A percentile compares a stretch with the other conserved stretches of the same genome.
These are phyloP conservation scores for Fusarium setosum DNA, from an alignment of 2,329 filamentous ascomycete genomes.

Conservation along the genomic window DNA sequence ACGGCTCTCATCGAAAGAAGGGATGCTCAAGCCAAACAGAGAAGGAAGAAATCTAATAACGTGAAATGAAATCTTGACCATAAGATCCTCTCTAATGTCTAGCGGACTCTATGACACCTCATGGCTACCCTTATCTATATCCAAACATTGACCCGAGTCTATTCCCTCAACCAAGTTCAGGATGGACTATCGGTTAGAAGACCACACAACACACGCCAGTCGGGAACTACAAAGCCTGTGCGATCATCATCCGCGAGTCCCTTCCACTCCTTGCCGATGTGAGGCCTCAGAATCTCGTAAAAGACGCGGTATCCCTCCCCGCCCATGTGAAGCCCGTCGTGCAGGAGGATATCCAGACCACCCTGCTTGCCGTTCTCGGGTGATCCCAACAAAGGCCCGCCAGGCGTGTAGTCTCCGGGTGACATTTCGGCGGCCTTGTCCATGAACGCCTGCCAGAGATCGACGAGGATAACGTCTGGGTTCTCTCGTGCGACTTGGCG, in stretches of 20 bases:
- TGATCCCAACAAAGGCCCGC: constrained; percentile 61
- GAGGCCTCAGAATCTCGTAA: constrained; percentile 59
- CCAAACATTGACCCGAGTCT: background rate
- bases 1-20: too few species aligned
- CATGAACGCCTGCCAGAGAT: constrained; percentile 86
- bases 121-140: background rate
- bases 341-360: constrained; percentile 62
- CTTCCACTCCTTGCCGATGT: constrained; percentile 59
- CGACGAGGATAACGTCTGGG: constrained; percentile 76
- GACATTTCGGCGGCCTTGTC: constrained; percentile 70
- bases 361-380: constrained; percentile 62
- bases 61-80: background rate
- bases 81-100: background rate
- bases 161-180: constrained; percentile 2
- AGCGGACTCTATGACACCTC: background rate
- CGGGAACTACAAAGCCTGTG: constrained; percentile 58
- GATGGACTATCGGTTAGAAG: constrained; percentile 7
- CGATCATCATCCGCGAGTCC: constrained; percentile 50
- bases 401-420: constrained; percentile 66
- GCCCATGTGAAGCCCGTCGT: constrained; percentile 69
- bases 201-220: constrained; percentile 54
- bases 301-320: constrained; percentile 65
- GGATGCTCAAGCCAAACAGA: background rate
- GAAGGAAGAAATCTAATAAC: background rate
- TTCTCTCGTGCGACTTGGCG: constrained; percentile 75